These are phyloP conservation scores for Sequoiadendron giganteum DNA, from an alignment of 75 land plant species.

Conservation along the genomic window DNA sequence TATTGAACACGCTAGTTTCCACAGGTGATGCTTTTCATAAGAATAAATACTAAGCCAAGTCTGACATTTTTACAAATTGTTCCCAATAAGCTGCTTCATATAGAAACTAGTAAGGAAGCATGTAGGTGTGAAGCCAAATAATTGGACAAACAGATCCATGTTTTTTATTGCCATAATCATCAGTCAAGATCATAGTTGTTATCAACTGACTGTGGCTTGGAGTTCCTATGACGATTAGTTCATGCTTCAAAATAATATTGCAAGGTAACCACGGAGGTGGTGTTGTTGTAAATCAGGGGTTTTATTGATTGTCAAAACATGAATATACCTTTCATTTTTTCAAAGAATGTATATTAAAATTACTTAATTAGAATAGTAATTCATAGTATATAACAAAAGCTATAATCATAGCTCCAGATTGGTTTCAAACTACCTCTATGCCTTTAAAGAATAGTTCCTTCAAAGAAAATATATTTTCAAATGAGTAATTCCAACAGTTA, in stretches of 20 bases:
- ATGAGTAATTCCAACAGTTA: background rate
- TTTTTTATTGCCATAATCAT: background rate
- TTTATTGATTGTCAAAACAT: too few relatives aligned
- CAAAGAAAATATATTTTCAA: background rate
- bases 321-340: background rate
- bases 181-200: background rate
- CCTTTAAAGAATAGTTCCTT: background rate
- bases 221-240: too few relatives aligned
- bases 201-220: background rate
- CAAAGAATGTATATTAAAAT: background rate
- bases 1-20: too few relatives aligned
- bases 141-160: too few relatives aligned
- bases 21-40: too few relatives aligned
- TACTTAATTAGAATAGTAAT: background rate
- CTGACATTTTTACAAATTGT: too few relatives aligned
- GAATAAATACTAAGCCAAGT: too few relatives aligned
- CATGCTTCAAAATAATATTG: too few relatives aligned
- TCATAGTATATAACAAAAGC: background rate
- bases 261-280: too few relatives aligned
- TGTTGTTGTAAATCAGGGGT: too few relatives aligned
- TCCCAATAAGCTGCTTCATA: too few relatives aligned
- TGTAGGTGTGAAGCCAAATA: background rate
- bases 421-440: background rate
- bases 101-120: background rate
- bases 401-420: background rate